Evolutionary conservation across 306 rosid genomes (phyloP).

Genomic region (Urtica urens): DNA sequence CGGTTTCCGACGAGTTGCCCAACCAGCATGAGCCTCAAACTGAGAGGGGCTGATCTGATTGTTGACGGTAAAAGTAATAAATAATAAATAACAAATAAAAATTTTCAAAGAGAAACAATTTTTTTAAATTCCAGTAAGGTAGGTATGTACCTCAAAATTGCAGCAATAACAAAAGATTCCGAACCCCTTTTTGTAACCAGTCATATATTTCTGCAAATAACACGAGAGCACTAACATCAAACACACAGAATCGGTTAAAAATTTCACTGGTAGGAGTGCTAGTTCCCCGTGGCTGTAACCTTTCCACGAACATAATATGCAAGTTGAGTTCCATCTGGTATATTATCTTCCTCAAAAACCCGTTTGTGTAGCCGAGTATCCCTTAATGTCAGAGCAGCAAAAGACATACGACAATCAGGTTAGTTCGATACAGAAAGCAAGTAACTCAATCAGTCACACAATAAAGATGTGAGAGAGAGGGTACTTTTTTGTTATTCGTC

Average conservation of each 20-base stretch:
- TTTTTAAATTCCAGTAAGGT: too few species aligned
- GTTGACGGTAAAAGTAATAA: background rate
- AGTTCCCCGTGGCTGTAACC: constrained; percentile 31
- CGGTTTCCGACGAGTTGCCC: constrained; percentile 94
- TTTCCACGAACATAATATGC: constrained; percentile 64
- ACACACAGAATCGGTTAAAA: too few species aligned
- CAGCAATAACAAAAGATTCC: constrained; percentile 76
- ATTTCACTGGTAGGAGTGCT: too few species aligned
- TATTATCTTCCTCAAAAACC: constrained; percentile 70
- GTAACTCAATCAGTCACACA: background rate
- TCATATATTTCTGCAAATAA: constrained; percentile 48
- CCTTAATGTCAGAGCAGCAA: constrained; percentile 27
- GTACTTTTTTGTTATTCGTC: constrained; percentile 79
- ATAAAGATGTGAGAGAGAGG: constrained; percentile 2
- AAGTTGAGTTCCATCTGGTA: constrained; percentile 81
- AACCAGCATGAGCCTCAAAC: constrained; percentile 98
- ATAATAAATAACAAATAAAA: constrained; percentile 1
- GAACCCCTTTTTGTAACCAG: constrained; percentile 64
- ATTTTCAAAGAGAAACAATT: constrained; percentile 5
- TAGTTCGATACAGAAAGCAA: background rate
- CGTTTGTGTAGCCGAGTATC: constrained; percentile 77
- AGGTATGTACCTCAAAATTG: constrained; percentile 57
- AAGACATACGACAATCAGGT: background rate
- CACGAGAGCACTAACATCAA: constrained; percentile 19
- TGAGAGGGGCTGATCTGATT: constrained; percentile 80